Evolutionary conservation across 2,329 filamentous ascomycete genomes (phyloP).

Genomic region (Penicillium sumatraense): DNA sequence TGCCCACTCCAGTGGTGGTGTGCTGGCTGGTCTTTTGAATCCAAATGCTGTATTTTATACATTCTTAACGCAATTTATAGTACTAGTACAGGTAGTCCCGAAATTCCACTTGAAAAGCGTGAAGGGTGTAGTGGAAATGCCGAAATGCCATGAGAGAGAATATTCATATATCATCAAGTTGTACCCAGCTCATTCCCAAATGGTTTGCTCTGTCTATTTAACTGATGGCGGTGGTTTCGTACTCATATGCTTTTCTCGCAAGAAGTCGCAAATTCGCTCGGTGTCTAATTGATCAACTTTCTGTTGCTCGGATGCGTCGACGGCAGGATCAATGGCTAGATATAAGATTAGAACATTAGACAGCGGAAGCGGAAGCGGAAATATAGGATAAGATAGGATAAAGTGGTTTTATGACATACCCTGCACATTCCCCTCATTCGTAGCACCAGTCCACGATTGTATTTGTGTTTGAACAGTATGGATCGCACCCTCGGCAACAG

Average conservation of each 20-base stretch:
- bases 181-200: too few relatives aligned
- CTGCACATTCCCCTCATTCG: background rate
- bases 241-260: conserved; percentile 37
- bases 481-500: conserved; percentile 18
- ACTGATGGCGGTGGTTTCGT: conserved; percentile 14
- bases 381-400: background rate
- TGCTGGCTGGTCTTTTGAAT: background rate
- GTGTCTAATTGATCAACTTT: conserved; percentile 33
- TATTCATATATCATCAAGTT: too few relatives aligned
- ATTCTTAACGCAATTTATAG: too few relatives aligned
- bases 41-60: background rate
- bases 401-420: background rate
- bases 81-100: too few relatives aligned
- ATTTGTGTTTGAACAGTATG: conserved; percentile 14
- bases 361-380: background rate
- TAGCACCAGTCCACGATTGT: conserved; percentile 2
- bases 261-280: conserved; percentile 38
- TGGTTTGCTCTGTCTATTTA: background rate
- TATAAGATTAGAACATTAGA: background rate
- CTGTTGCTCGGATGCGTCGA: conserved; percentile 23
- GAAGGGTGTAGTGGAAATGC: too few relatives aligned
- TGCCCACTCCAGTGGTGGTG: background rate
- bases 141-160: too few relatives aligned
- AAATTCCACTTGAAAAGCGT: too few relatives aligned
- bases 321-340: conserved; percentile 4